These are phyloP conservation scores for Sporisorium scitamineum DNA, from an alignment of 1,284 basidiomycete genomes.

Conservation along the genomic window DNA sequence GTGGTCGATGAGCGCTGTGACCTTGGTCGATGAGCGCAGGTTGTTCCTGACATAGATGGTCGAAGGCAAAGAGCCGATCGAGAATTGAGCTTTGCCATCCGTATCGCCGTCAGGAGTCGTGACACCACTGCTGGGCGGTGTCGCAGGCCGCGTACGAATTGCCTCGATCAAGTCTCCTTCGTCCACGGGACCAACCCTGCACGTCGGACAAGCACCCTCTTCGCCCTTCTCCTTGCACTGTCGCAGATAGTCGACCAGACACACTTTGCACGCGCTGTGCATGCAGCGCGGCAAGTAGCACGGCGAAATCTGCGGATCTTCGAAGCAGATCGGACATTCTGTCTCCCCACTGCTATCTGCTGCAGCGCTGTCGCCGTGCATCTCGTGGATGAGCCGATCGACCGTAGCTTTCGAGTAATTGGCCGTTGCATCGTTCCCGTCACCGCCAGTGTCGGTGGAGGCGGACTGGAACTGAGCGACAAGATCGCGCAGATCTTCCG, in stretches of 20 bases:
- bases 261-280: conserved; percentile 78
- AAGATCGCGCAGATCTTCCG: conserved; percentile 49
- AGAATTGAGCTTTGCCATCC: not conserved
- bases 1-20: conserved; percentile 79
- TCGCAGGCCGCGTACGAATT: conserved; percentile 63
- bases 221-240: conserved; percentile 77
- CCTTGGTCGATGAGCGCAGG: conserved; percentile 87
- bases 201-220: conserved; percentile 71
- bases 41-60: conserved; percentile 75
- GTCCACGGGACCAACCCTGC: conserved; percentile 68
- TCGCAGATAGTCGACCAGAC: conserved; percentile 79
- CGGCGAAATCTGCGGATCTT: conserved; percentile 52
- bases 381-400: conserved; percentile 39
- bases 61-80: not conserved
- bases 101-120: not conserved
- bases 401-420: conserved; percentile 46
- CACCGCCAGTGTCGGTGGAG: conserved; percentile 7
- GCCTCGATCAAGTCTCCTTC: conserved; percentile 75
- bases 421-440: conserved; percentile 1
- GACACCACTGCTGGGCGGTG: not conserved
- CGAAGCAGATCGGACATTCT: conserved; percentile 70
- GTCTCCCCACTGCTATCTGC: conserved; percentile 13
- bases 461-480: conserved; percentile 52
- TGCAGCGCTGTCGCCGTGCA: conserved; percentile 21
- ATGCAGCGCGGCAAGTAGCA: conserved; percentile 69